phyloP scores from a whole-genome alignment of 495 filamentous ascomycete species.

The Barbatosphaeria neglecta region DNA sequence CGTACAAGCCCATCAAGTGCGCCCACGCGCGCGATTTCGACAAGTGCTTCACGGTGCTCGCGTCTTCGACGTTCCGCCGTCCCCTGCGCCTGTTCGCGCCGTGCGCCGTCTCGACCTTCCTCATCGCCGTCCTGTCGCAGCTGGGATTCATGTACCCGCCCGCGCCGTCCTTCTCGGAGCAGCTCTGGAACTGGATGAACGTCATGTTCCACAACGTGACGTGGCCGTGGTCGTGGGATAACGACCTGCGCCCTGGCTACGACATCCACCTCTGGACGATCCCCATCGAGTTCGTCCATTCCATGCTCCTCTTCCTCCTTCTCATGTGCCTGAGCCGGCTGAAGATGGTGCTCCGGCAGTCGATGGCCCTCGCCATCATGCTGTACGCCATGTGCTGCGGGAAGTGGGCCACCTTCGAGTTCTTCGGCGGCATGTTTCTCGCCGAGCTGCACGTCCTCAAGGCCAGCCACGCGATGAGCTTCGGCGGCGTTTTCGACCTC shows the following conservation, averaged over 20 bases:
- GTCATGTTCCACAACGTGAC: constrained; percentile 35
- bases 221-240: constrained; percentile 43
- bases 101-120: constrained; percentile 39
- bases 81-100: constrained; percentile 53
- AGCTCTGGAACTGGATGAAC: constrained; percentile 37
- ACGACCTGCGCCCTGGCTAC: constrained; percentile 42
- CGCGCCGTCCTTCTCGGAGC: constrained; percentile 22
- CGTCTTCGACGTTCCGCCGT: constrained; percentile 55
- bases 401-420: constrained; percentile 49
- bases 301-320: constrained; percentile 49
- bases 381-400: constrained; percentile 47
- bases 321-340: constrained; percentile 43
- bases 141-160: constrained; percentile 31
- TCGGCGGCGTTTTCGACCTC: constrained; percentile 7
- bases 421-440: constrained; percentile 47
- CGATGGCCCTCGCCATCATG: constrained; percentile 30
- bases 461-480: constrained; percentile 7
- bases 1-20: constrained; percentile 50
- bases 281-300: constrained; percentile 52
- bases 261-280: constrained; percentile 59
- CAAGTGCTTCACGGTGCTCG: constrained; percentile 25
- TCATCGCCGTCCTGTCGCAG: constrained; percentile 43
- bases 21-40: constrained; percentile 38
- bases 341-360: constrained; percentile 31
- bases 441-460: constrained; percentile 41